A percentile compares a stretch with the other conserved stretches of the same genome.
These are phyloP conservation scores for Myxozyma neotropica DNA, from an alignment of 805 yeast species.

Conservation along the genomic window DNA sequence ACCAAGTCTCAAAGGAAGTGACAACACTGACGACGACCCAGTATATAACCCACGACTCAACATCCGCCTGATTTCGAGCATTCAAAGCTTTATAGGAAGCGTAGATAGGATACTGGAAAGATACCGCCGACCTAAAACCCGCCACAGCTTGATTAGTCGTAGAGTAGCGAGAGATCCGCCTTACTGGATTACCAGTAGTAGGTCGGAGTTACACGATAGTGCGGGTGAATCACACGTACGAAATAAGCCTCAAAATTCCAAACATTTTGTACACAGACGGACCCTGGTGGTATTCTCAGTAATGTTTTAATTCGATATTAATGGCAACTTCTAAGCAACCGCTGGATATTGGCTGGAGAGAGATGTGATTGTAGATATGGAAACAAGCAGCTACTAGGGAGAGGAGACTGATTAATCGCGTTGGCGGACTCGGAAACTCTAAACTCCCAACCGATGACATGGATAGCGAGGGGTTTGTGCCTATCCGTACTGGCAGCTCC, in stretches of 20 bases:
- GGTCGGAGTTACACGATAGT: background rate
- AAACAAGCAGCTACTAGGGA: background rate
- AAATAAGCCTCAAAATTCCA: conserved; percentile 6
- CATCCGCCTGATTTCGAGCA: conserved; percentile 44
- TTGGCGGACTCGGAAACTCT: background rate
- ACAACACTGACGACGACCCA: conserved; percentile 65
- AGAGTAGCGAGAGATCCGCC: no score
- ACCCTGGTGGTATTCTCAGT: no score
- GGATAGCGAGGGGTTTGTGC: background rate
- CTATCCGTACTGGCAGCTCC: background rate
- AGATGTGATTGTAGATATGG: background rate
- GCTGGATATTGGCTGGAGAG: no score
- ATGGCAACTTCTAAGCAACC: no score
- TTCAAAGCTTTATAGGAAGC: conserved; percentile 64
- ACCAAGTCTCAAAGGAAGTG: conserved; percentile 46
- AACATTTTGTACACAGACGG: background rate
- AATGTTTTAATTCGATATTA: no score
- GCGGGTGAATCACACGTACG: conserved; percentile 13
- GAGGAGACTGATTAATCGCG: background rate
- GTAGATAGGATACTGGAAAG: conserved; percentile 59
- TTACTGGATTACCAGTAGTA: no score
- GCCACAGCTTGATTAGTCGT: no score
- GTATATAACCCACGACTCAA: conserved; percentile 56
- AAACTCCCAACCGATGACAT: background rate
- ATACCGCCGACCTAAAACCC: conserved; percentile 43